Percentiles rank a stretch among this genome's conserved stretches.
Conservation (phyloP, 257 asterid genomes). For the Solanum microdontum region DNA sequence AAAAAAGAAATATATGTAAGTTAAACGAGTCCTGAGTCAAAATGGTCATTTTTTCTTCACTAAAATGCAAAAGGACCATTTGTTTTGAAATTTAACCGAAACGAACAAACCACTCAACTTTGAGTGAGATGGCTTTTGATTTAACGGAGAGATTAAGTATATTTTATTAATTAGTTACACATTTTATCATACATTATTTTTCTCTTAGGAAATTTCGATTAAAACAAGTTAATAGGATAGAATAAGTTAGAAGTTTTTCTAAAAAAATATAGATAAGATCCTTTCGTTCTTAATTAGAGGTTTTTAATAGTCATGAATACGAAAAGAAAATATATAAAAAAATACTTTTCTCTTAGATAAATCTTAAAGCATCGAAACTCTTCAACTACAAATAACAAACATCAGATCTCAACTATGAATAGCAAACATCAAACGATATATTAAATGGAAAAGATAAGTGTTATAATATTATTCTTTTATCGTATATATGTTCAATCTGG, state of each 20-base stretch:
- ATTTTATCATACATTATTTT: neutral
- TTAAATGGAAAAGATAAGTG: neutral
- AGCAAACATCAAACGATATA: neutral
- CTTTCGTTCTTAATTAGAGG: no score
- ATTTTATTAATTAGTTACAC: neutral
- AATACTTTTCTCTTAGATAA: neutral
- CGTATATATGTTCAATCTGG: neutral
- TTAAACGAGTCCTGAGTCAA: no score
- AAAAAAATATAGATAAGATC: no score
- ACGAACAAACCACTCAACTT: no score
- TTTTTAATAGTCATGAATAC: no score
- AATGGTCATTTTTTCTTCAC: neutral
- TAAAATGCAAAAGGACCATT: no score
- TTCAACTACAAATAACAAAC: rapidly evolving
- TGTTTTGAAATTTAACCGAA: neutral
- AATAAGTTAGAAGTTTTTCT: neutral
- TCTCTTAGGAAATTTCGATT: neutral
- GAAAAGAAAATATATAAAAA: no score
- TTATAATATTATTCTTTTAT: neutral
- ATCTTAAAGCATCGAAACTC: rapidly evolving
- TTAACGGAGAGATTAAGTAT: neutral
- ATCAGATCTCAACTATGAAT: neutral
- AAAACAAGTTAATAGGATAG: neutral
- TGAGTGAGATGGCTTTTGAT: neutral
- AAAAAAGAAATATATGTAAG: no score